These are phyloP conservation scores for Penicillium taxi DNA, from an alignment of 495 filamentous ascomycete genomes.

Conservation along the genomic window DNA sequence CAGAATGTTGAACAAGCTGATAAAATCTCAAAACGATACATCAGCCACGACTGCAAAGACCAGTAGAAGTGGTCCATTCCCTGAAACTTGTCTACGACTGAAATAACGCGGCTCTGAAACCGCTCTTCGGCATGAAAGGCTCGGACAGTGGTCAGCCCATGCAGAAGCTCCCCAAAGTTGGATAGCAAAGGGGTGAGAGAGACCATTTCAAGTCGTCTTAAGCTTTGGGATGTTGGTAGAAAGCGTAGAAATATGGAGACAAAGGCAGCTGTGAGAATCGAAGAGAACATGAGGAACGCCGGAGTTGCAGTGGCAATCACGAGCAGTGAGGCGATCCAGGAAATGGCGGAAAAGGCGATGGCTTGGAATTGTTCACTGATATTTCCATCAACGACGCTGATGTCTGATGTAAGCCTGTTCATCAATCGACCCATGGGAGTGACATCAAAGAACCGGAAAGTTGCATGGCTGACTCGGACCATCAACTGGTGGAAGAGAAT, in stretches of 20 bases:
- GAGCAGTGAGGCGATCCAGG: conserved; percentile 61
- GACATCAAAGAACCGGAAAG: conserved; percentile 80
- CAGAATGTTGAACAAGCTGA: conserved; percentile 63
- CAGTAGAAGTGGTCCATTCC: conserved; percentile 93
- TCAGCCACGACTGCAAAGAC: conserved; percentile 74
- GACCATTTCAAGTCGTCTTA: conserved; percentile 76
- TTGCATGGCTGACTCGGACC: conserved; percentile 61
- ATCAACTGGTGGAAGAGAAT: conserved; percentile 62
- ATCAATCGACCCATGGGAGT: conserved; percentile 77
- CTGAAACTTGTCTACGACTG: conserved; percentile 72
- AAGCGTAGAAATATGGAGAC: conserved; percentile 62
- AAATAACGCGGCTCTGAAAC: conserved; percentile 69
- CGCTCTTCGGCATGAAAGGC: conserved; percentile 63
- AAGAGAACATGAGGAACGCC: conserved; percentile 60
- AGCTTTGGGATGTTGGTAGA: conserved; percentile 71
- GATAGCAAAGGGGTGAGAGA: conserved; percentile 75
- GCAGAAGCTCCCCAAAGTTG: conserved; percentile 73
- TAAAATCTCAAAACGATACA: conserved; percentile 65
- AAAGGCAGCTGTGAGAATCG: conserved; percentile 54
- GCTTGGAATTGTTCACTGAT: conserved; percentile 61
- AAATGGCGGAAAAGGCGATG: conserved; percentile 55
- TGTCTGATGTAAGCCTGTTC: conserved; percentile 81
- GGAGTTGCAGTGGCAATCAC: conserved; percentile 72
- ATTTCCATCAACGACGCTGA: conserved; percentile 72
- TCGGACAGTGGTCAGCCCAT: conserved; percentile 72